A percentile compares a stretch with the other conserved stretches of the same genome.
These are phyloP conservation scores for Phalaenopsis equestris DNA, from an alignment of 106 monocot genomes.

Conservation along the genomic window DNA sequence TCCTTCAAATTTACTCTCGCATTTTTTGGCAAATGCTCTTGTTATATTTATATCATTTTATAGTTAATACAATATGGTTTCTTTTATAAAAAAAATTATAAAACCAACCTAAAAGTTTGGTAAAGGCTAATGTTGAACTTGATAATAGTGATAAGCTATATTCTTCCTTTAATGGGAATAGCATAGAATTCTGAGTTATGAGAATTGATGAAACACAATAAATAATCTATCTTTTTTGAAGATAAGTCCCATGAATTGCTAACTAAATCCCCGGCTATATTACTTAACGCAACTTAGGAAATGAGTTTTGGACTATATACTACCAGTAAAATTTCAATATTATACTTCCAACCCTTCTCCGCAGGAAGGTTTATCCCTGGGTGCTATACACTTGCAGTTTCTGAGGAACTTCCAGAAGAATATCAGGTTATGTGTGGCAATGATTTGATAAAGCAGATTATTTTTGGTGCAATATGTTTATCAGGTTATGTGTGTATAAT, in stretches of 20 bases:
- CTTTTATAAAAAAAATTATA: no score
- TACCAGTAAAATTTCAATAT: neutral
- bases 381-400: constrained; percentile 70
- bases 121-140: no score
- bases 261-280: neutral
- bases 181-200: neutral
- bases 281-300: neutral
- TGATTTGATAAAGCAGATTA: neutral
- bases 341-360: neutral
- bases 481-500: constrained; percentile 27
- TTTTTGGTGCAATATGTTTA: constrained; percentile 18
- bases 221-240: neutral
- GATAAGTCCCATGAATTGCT: neutral
- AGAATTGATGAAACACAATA: neutral
- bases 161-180: neutral
- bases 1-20: no score
- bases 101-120: no score
- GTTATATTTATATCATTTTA: no score
- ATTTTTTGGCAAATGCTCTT: no score
- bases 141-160: neutral
- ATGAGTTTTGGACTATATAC: neutral
- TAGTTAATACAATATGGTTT: no score
- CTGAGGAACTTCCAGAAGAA: constrained; percentile 71
- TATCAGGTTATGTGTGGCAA: constrained; percentile 36
- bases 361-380: constrained; percentile 75